These are phyloP conservation scores for Ogataea nitratoaversa DNA, from an alignment of 805 yeast genomes.

Conservation along the genomic window DNA sequence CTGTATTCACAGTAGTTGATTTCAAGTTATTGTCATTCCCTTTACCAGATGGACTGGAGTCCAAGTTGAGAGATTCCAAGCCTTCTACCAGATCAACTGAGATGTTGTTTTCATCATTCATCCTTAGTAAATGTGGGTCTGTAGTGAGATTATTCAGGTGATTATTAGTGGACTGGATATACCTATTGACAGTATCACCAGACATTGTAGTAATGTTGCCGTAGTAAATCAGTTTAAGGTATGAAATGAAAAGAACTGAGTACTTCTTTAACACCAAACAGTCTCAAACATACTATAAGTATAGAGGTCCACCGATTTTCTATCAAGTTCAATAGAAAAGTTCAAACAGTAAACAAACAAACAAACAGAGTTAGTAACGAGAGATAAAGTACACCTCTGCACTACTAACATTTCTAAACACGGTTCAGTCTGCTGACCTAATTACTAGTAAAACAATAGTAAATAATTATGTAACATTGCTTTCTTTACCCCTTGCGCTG, in stretches of 20 bases:
- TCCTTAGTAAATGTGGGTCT: conserved; percentile 2
- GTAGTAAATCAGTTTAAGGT: too few relatives aligned
- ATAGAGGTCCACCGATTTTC: too few relatives aligned
- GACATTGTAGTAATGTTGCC: neutral
- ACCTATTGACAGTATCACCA: conserved; percentile 1
- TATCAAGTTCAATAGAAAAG: too few relatives aligned
- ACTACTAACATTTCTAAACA: too few relatives aligned
- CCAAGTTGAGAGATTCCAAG: neutral
- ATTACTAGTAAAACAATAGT: neutral
- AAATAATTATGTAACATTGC: too few relatives aligned
- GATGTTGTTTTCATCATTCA: conserved; percentile 8
- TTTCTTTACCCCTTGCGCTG: too few relatives aligned
- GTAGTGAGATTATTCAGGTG: conserved; percentile 1
- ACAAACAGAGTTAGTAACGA: neutral
- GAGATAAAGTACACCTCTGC: neutral
- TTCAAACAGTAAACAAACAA: conserved; percentile 9
- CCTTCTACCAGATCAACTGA: neutral
- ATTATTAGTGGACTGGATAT: conserved; percentile 3
- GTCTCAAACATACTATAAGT: too few relatives aligned
- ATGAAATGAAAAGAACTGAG: too few relatives aligned
- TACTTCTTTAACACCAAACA: too few relatives aligned
- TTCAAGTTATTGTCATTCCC: neutral
- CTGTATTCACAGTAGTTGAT: conserved; percentile 20
- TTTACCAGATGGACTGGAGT: neutral
- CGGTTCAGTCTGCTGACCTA: neutral